These are phyloP conservation scores for Aspergillus bertholletiae DNA, from an alignment of 495 filamentous ascomycete genomes.

Conservation along the genomic window DNA sequence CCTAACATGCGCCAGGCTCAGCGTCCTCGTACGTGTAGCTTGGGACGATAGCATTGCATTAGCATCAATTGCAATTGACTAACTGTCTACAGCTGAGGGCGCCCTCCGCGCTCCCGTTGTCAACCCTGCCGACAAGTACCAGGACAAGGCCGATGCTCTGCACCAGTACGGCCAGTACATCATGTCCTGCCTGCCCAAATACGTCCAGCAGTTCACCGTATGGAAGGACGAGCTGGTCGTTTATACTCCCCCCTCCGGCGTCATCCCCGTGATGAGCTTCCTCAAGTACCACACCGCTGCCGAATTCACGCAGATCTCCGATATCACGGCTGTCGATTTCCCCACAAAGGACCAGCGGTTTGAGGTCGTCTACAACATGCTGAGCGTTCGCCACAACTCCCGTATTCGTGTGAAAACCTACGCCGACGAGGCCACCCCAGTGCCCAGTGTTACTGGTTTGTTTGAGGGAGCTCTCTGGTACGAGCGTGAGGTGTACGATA, in stretches of 20 bases:
- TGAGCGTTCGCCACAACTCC: constrained; percentile 92
- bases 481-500: constrained; percentile 94
- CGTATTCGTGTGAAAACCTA: constrained; percentile 99
- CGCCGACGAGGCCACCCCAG: constrained; percentile 91
- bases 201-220: constrained; percentile 97
- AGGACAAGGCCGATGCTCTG: constrained; percentile 74
- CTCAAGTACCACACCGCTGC: constrained; percentile 96
- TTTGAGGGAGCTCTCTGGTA: constrained; percentile 99
- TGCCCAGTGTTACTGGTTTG: constrained; percentile 79
- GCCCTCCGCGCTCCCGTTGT: constrained; percentile 74
- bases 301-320: constrained; percentile 89
- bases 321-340: constrained; percentile 94
- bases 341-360: constrained; percentile 92
- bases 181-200: constrained; percentile 94
- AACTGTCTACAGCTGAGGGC: constrained; percentile 44
- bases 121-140: constrained; percentile 91
- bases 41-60: background rate
- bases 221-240: constrained; percentile 99
- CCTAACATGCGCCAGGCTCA: constrained; percentile 67
- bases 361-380: constrained; percentile 96
- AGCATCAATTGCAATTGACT: constrained; percentile 15
- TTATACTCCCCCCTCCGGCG: constrained; percentile 81
- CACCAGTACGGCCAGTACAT: constrained; percentile 96
- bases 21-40: constrained; percentile 53
- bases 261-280: constrained; percentile 90